These are phyloP conservation scores for Mycosphaerelloides madeirae DNA, from an alignment of 2,329 filamentous ascomycete species.

Conservation along the genomic window DNA sequence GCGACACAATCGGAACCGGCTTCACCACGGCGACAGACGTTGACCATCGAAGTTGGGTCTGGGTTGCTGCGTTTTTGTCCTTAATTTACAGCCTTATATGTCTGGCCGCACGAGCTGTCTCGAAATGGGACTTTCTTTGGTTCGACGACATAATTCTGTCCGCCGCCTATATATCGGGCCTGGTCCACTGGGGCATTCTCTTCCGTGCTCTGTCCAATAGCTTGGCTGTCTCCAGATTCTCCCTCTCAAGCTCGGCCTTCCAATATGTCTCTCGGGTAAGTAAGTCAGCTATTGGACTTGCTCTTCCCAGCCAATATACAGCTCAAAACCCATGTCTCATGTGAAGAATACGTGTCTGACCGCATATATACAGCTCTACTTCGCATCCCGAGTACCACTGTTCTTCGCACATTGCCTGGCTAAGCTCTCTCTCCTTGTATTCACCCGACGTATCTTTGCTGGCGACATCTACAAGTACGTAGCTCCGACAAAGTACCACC, in stretches of 20 bases:
- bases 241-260: slow-evolving; percentile 5
- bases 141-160: slow-evolving; percentile 19
- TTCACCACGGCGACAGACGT: slow-evolving; percentile 14
- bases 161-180: slow-evolving; percentile 11
- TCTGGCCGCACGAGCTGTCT: slow-evolving; percentile 15
- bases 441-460: slow-evolving; percentile 21
- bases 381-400: slow-evolving; percentile 14
- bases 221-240: slow-evolving; percentile 11
- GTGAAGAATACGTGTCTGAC: neutral
- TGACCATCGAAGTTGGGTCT: slow-evolving; percentile 20
- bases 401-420: slow-evolving; percentile 20
- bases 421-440: slow-evolving; percentile 21
- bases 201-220: slow-evolving; percentile 11
- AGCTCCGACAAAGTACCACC: neutral
- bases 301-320: too few species aligned
- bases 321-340: neutral
- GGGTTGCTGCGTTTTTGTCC: slow-evolving; percentile 16
- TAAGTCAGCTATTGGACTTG: neutral
- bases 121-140: slow-evolving; percentile 22
- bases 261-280: slow-evolving; percentile 1
- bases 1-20: slow-evolving; percentile 4
- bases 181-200: slow-evolving; percentile 17
- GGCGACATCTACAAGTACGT: slow-evolving; percentile 19
- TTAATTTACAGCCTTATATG: slow-evolving; percentile 21
- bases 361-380: slow-evolving; percentile 16